Evolutionary conservation across 805 yeast genomes (phyloP).

Genomic region (Pichia membranifaciens): DNA sequence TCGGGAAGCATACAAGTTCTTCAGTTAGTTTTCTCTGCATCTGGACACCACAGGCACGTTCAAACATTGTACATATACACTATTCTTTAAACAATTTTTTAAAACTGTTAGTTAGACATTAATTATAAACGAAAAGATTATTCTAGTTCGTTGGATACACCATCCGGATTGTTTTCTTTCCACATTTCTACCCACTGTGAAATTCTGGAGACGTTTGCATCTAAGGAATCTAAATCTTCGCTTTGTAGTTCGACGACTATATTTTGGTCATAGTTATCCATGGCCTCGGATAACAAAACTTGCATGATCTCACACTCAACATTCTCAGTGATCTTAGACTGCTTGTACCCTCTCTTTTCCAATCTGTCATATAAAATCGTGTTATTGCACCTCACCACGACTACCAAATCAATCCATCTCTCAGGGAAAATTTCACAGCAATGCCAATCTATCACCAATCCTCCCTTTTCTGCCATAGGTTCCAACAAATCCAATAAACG

Average conservation of each 20-base stretch:
- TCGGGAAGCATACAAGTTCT: no score
- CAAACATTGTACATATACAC: no score
- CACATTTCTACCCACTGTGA: slow-evolving; percentile 70
- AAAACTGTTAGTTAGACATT: no score
- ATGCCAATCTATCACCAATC: slow-evolving; percentile 92
- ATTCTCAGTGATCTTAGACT: slow-evolving; percentile 81
- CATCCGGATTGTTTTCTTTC: slow-evolving; percentile 59
- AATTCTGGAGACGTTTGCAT: slow-evolving; percentile 74
- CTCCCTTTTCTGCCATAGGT: slow-evolving; percentile 76
- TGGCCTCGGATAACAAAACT: slow-evolving; percentile 79
- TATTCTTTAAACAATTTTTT: no score
- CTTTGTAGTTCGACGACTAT: slow-evolving; percentile 78
- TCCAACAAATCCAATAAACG: slow-evolving; percentile 76
- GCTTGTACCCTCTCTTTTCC: slow-evolving; percentile 68
- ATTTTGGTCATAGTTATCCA: slow-evolving; percentile 70
- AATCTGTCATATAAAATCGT: slow-evolving; percentile 68
- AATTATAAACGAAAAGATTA: not conserved
- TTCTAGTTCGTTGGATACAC: slow-evolving; percentile 46
- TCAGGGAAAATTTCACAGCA: slow-evolving; percentile 95
- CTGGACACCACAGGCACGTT: no score
- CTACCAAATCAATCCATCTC: slow-evolving; percentile 83
- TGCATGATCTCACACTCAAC: slow-evolving; percentile 97
- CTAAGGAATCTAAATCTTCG: slow-evolving; percentile 69
- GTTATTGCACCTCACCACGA: slow-evolving; percentile 79
- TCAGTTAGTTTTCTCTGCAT: no score